A percentile compares a stretch with the other conserved stretches of the same genome.
phyloP scores from a whole-genome alignment of 2,329 filamentous ascomycete genomes.

The Aquanectria penicillioides region DNA sequence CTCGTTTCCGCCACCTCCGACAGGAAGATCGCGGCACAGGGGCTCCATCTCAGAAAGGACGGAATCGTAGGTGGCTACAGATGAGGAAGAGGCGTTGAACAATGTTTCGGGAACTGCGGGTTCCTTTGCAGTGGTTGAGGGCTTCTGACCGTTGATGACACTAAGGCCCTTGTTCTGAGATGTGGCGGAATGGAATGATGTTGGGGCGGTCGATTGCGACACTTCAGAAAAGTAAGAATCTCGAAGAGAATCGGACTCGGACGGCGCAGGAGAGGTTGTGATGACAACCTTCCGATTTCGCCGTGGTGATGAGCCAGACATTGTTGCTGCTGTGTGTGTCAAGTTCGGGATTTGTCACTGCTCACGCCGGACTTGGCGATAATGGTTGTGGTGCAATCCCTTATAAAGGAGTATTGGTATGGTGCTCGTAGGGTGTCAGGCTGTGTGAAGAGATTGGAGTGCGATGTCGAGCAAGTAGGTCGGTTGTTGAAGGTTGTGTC shows the following conservation, averaged over 20 bases:
- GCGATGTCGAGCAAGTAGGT: slow-evolving; percentile 14
- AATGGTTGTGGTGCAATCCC: slow-evolving; percentile 11
- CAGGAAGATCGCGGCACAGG: slow-evolving; percentile 35
- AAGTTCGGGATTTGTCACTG: slow-evolving; percentile 4
- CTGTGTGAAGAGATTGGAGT: slow-evolving; percentile 4
- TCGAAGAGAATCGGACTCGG: slow-evolving; percentile 39
- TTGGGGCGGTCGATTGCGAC: slow-evolving; percentile 43
- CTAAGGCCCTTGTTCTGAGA: slow-evolving; percentile 35
- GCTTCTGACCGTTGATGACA: slow-evolving; percentile 21
- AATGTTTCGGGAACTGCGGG: slow-evolving; percentile 25
- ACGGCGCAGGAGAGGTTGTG: slow-evolving; percentile 37
- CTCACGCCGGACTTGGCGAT: slow-evolving; percentile 10
- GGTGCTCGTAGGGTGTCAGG: too few relatives aligned
- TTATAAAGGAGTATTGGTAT: too few relatives aligned
- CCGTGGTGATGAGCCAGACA: slow-evolving; percentile 35
- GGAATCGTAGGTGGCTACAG: slow-evolving; percentile 84
- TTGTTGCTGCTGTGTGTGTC: slow-evolving; percentile 22
- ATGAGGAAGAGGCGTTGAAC: slow-evolving; percentile 55
- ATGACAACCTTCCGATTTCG: slow-evolving; percentile 40
- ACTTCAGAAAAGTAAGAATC: slow-evolving; percentile 42
- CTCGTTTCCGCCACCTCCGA: slow-evolving; percentile 37
- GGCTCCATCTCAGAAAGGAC: slow-evolving; percentile 57
- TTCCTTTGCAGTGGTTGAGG: slow-evolving; percentile 18
- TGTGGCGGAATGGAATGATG: slow-evolving; percentile 38
- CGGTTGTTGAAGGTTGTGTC: slow-evolving; percentile 11